A percentile compares a stretch with the other conserved stretches of the same genome.
Conservation (phyloP, 1,139 yeast species). For the Debaryomycetaceae sp. region DNA sequence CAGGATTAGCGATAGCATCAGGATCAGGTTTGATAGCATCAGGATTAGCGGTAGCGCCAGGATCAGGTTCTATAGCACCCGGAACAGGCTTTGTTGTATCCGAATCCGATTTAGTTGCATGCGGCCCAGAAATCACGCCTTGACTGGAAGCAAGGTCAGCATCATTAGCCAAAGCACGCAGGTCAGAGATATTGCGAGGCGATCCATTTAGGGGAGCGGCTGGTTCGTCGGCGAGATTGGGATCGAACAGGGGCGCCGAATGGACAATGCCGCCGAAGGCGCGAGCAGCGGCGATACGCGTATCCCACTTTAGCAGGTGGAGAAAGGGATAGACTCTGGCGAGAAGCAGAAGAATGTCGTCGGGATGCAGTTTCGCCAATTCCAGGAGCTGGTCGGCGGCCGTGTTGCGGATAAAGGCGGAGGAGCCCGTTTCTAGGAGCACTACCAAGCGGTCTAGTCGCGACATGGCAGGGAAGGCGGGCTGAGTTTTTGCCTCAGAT, state of each 20-base stretch:
- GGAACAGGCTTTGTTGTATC: no score
- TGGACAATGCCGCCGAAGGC: conserved; percentile 91
- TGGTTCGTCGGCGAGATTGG: conserved; percentile 35
- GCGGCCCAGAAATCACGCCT: no score
- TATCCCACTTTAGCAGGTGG: conserved; percentile 84
- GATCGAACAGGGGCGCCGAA: conserved; percentile 78
- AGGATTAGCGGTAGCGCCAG: no score
- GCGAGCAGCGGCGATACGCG: conserved; percentile 87
- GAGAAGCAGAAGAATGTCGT: conserved; percentile 71
- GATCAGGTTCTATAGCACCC: no score
- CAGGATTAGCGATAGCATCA: no score
- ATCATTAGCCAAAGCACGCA: no score
- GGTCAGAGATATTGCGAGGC: background rate
- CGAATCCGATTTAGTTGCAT: no score
- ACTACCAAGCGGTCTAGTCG: conserved; percentile 64
- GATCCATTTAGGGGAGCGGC: background rate
- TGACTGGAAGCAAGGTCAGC: no score
- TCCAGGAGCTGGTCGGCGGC: conserved; percentile 98
- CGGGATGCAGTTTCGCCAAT: conserved; percentile 89
- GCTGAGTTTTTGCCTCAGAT: no score
- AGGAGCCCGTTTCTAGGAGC: conserved; percentile 87
- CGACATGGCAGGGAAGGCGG: no score
- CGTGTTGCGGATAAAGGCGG: conserved; percentile 85
- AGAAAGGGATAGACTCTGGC: conserved; percentile 89
- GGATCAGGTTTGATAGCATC: no score